Base-by-base conservation (phyloP, 129 eudicot genomes). In the Deinandra increscens region DNA sequence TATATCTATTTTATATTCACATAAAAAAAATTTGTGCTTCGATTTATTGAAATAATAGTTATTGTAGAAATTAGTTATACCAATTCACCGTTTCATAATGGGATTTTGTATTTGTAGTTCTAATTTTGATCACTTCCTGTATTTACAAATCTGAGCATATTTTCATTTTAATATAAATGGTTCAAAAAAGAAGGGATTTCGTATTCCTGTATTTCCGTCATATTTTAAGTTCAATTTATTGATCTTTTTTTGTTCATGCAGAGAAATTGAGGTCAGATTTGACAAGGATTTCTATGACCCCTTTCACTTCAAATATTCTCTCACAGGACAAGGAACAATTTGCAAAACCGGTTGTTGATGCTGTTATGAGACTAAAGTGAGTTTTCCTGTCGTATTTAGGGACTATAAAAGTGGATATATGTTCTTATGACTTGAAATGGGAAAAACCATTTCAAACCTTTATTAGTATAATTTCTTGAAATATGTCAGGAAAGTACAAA, bases 291-390 rank as follows among this genome's bases (percentile, higher is more conserved):
- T 95, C 88, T 38, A 87, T 76, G 95, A 90, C 95, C 60, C 84
- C 95, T 41, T 79, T 90, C 85, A 87, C 87, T 45, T 90, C 95
- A 7, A 86, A 86, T 66, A 86, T 90, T 46, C 86, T 84, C 12
- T 86, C 97, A 26, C 88, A 86, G 61, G 91, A 86, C 82, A 86
- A 90, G 82, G 97, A 84, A 68, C 97, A 86, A 72, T 86, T 86
- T 84, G 97, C 95, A 6, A 83, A 79, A 75, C 61, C 86, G 66
- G 95, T 86, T 70, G 91, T 90, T 56, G 95, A 90, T 76, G 95
- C 94, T 48, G 95, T 90, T 41, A 82, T 86, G 95, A 84, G 94
- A 81, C 77, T 90, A 90, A 90, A 86, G 95, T 90, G 34, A 62
- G 61, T 58, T 65, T 8, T 68, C 53, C 22, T n/a, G 51, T 10